Conservation (phyloP, 2,329 filamentous ascomycete genomes). For the Clathrospora elynae region DNA sequence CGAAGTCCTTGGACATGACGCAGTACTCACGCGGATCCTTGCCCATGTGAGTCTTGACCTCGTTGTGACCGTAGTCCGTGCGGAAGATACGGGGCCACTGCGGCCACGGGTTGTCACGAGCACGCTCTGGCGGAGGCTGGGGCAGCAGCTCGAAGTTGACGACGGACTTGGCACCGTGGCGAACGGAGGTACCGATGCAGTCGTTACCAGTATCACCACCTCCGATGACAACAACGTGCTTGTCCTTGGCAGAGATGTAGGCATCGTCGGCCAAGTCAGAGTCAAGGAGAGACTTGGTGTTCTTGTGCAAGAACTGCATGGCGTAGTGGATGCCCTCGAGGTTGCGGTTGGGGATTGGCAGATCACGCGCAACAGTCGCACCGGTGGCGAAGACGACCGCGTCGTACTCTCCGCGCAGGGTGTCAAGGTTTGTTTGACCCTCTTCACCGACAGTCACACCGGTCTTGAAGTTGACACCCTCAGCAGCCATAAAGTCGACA, state of each 20-base stretch:
- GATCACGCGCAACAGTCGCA: conserved; percentile 88
- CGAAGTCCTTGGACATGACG: conserved; percentile 97
- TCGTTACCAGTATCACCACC: conserved; percentile 98
- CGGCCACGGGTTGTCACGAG: conserved; percentile 94
- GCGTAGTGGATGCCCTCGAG: conserved; percentile 91
- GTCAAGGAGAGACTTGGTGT: conserved; percentile 96
- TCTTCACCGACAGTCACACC: conserved; percentile 80
- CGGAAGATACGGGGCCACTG: conserved; percentile 98
- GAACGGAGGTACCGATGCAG: conserved; percentile 94
- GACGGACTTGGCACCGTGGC: conserved; percentile 93
- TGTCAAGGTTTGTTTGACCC: conserved; percentile 67
- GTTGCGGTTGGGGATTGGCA: conserved; percentile 87
- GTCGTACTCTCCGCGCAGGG: conserved; percentile 74
- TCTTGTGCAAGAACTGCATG: conserved; percentile 97
- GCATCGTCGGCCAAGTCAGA: conserved; percentile 80
- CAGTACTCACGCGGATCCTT: conserved; percentile 96
- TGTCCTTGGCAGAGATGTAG: conserved; percentile 94
- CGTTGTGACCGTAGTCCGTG: conserved; percentile 95
- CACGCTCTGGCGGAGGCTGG: conserved; percentile 88
- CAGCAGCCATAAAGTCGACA: conserved; percentile 90
- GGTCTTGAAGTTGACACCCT: conserved; percentile 83
- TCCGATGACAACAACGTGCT: conserved; percentile 94
- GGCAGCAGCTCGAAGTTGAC: conserved; percentile 96
- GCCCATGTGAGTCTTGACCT: conserved; percentile 95
- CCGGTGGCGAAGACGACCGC: conserved; percentile 91